Evolutionary conservation across 495 filamentous ascomycete genomes (phyloP), one percentile per base, ranked within the genome.

Genomic region (Clohesyomyces aquaticus): DNA sequence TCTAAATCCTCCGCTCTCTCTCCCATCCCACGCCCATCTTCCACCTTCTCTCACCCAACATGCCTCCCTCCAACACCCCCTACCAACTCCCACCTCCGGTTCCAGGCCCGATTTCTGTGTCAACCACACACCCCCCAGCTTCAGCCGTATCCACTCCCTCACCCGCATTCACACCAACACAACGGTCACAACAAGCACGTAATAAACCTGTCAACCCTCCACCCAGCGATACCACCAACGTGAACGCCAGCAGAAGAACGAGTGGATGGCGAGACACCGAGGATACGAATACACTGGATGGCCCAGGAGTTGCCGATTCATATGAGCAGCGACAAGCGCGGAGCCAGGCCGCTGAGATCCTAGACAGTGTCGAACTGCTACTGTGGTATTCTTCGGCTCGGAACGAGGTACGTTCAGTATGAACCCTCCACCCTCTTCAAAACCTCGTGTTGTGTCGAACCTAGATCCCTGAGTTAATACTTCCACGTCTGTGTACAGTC

Each of bases 401-500:
- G 32, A 38, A 38, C 14, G 32, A 38, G 32, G 32, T 38, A 38
- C 32, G 32, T 38, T 6, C 32, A 6, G 32, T 38, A 38, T 38
- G 32, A 6, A 6, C 32, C 32, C 32, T 38, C 14, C 32, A 6
- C 32, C 6, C 51, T 55, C 3, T 41, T 11, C 25, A 35, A 6
- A 9, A 55, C 29, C 6, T 26, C 6, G 10, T 38, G n/a, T 35
- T 11, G 28, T 9, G 26, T 18, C 11, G 38, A 32, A 19, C 18
- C 1, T 6, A 3, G 1, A 8, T 19, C 55, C 26, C 28, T 43
- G n/a, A n/a, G n/a, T n/a, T n/a, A 26, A 48, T 8, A 16, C 29
- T 61, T 16, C 16, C 52, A 0, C 22, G 9, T 29, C 1, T 3
- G 22, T 63, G 43, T n/a, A 10, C 25, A 53, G 76, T 67, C 59